phyloP scores from a whole-genome alignment of 78 protist genomes.

The Guillardia theta region DNA sequence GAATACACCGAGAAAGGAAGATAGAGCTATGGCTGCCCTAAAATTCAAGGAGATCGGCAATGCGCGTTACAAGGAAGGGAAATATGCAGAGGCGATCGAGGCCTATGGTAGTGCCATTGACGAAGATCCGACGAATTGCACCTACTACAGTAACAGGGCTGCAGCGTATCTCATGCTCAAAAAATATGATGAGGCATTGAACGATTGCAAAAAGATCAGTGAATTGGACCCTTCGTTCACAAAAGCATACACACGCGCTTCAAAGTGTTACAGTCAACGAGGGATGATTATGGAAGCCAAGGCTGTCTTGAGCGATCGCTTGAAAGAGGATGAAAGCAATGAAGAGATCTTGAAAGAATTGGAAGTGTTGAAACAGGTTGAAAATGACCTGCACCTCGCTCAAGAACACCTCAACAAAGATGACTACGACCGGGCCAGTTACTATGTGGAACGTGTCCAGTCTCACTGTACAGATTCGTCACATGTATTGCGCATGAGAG shows the following conservation, averaged over 20 bases:
- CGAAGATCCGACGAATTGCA: not conserved
- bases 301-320: not conserved
- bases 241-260: not conserved
- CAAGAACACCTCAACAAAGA: not conserved
- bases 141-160: not conserved
- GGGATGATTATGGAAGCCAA: not conserved
- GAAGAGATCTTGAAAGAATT: not conserved
- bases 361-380: not conserved
- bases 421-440: not conserved
- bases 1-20: too few species aligned
- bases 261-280: not conserved
- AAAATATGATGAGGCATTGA: not conserved
- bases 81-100: not conserved
- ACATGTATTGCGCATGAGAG: not conserved
- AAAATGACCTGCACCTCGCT: not conserved
- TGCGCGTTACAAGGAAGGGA: not conserved
- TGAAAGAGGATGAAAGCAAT: not conserved
- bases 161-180: constrained; percentile 21
- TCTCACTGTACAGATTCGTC: not conserved
- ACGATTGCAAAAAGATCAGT: not conserved
- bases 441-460: not conserved
- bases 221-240: not conserved
- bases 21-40: not conserved
- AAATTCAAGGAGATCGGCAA: not conserved
- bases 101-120: not conserved